Conservation (phyloP, 1,284 basidiomycete genomes). For the Cryptococcus sp. region DNA sequence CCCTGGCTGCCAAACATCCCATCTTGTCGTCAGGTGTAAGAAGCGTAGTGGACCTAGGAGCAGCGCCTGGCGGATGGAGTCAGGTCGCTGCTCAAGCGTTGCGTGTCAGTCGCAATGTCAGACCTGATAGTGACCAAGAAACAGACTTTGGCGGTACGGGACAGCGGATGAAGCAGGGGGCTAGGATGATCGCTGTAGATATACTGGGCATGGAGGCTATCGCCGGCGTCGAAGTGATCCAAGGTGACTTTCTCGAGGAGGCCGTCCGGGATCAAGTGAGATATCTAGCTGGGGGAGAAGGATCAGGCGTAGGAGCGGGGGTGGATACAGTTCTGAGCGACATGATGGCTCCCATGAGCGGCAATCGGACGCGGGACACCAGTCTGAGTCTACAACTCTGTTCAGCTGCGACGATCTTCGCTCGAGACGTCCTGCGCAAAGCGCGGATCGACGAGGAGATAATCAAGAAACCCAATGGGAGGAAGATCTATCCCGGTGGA, state of each 20-base stretch:
- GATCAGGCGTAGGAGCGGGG: conserved; percentile 23
- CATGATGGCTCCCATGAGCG: conserved; percentile 56
- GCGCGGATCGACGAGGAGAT: conserved; percentile 10
- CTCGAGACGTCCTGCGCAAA: conserved; percentile 14
- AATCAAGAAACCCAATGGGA: conserved; percentile 8
- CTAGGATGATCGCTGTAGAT: conserved; percentile 72
- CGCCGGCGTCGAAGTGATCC: conserved; percentile 66
- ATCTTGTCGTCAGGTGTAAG: conserved; percentile 57
- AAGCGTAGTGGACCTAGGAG: conserved; percentile 75
- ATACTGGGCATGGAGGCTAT: conserved; percentile 68
- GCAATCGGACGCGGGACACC: conserved; percentile 47
- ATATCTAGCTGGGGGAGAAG: neutral
- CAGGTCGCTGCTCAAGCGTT: conserved; percentile 64
- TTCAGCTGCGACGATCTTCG: conserved; percentile 47
- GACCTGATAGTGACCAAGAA: neutral
- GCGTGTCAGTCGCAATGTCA: neutral
- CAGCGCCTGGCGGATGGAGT: conserved; percentile 85
- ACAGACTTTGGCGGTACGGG: neutral
- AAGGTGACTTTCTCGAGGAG: conserved; percentile 72
- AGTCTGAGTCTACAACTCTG: conserved; percentile 49
- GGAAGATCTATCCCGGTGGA: conserved; percentile 36
- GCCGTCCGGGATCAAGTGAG: conserved; percentile 55
- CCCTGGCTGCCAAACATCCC: conserved; percentile 37
- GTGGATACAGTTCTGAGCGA: conserved; percentile 54
- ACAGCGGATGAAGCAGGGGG: neutral